Percentiles rank a stretch among this genome's conserved stretches.
phyloP scores from a whole-genome alignment of 495 filamentous ascomycete genomes.

The Jackrogersella minutella region DNA sequence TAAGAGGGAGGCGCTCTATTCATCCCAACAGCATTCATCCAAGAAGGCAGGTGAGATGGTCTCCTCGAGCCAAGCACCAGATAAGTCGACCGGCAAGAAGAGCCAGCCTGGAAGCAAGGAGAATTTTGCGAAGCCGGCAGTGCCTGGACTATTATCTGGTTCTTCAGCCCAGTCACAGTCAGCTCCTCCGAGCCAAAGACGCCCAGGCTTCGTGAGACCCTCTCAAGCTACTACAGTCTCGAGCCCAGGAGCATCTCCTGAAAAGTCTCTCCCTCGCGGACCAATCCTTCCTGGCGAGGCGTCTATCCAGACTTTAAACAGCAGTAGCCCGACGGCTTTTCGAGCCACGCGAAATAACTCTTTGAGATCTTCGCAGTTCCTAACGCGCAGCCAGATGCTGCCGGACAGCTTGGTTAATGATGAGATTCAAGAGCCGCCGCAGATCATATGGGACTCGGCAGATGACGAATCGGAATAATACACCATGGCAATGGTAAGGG shows the following conservation, averaged over 20 bases:
- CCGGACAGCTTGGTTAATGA: slow-evolving; percentile 63
- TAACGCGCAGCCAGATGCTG: slow-evolving; percentile 59
- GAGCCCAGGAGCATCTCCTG: slow-evolving; percentile 40
- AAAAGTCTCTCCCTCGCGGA: slow-evolving; percentile 42
- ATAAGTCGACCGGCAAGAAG: slow-evolving; percentile 12
- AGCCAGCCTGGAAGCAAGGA: neutral
- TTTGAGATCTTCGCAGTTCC: slow-evolving; percentile 52
- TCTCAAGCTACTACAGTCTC: slow-evolving; percentile 60
- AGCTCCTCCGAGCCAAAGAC: slow-evolving; percentile 18
- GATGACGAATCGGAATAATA: slow-evolving; percentile 49
- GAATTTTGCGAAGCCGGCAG: slow-evolving; percentile 28
- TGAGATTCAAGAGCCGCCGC: slow-evolving; percentile 53
- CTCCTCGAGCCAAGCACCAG: slow-evolving; percentile 44
- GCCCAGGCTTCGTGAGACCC: slow-evolving; percentile 36
- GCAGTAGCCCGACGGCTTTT: slow-evolving; percentile 32
- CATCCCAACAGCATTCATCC: slow-evolving; percentile 45
- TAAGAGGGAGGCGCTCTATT: slow-evolving; percentile 53
- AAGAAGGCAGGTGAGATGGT: slow-evolving; percentile 43
- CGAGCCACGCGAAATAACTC: slow-evolving; percentile 35
- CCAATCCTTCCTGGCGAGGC: slow-evolving; percentile 23
- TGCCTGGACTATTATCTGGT: slow-evolving; percentile 11
- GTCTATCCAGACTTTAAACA: neutral
- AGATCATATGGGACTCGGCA: slow-evolving; percentile 55
- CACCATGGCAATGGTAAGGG: neutral
- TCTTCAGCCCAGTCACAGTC: slow-evolving; percentile 14